Evolutionary conservation across 2,329 filamentous ascomycete species (phyloP), one percentile per base, ranked within the genome.

Genomic region (Parascedosporium putredinis): DNA sequence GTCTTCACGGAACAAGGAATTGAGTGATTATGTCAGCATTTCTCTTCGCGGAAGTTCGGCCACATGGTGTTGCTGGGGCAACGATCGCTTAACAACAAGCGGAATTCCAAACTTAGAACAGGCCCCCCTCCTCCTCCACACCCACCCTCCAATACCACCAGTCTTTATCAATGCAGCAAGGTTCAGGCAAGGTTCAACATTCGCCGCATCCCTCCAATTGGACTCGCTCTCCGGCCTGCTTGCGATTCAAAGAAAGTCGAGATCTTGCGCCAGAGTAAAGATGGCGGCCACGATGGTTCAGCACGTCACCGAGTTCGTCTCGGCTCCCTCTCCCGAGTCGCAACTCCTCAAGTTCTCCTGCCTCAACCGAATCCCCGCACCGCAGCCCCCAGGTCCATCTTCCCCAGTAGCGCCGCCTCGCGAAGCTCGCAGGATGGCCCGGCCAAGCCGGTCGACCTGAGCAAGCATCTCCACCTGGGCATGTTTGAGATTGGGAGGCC

Each of bases 401-500:
- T 42, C 38, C 16, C 16, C 6, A 22, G 20, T 5, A 42, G 12
- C 20, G 16, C 20, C 7, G 18, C 38, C 23, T 20, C 38, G 4
- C 38, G 38, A 20, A 42, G 16, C 16, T 42, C 20, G 20, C 38
- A 42, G 20, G 38, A 42, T 20, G 8, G 38, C 38, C 16, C 38
- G 10, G 38, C 38, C 4, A 42, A 42, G 38, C 38, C 38, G 7
- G 20, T 42, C 10, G 20, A 42, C 23, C 38, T 42, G 6, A 42
- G 38, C 38, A 42, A 22, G 31, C 45, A 86, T 57, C 86, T 86
- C 66, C 84, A 89, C 59, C 76, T 90, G 3, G 84, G 85, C 64
- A 88, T 90, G 84, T 91, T 91, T 64, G 86, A 91, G 63, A 90
- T 94, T 55, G 88, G 88, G 34, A 86, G 87, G 56, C 86, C 88